These are phyloP conservation scores for Suhomyces vadensis DNA, from an alignment of 805 yeast species.

Conservation along the genomic window DNA sequence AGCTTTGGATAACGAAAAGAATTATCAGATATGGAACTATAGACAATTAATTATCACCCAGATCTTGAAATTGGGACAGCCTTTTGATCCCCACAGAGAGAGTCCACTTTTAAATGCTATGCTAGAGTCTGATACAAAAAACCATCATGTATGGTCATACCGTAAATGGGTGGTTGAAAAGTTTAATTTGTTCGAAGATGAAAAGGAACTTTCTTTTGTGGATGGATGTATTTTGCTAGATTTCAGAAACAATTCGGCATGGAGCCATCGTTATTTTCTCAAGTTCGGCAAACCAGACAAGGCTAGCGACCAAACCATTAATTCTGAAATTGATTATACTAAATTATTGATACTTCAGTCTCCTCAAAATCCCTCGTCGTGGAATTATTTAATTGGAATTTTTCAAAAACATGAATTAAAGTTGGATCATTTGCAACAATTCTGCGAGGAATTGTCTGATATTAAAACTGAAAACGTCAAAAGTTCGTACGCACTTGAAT, in stretches of 20 bases:
- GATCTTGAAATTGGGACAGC: conserved; percentile 21
- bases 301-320: conserved; percentile 20
- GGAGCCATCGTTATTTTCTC: conserved; percentile 82
- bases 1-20: conserved; percentile 78
- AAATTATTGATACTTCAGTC: conserved; percentile 51
- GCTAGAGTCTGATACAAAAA: conserved; percentile 79
- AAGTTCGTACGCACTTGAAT: conserved; percentile 66
- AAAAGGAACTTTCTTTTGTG: conserved; percentile 54
- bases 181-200: conserved; percentile 47
- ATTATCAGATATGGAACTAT: conserved; percentile 97
- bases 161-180: conserved; percentile 75
- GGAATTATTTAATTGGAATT: conserved; percentile 80
- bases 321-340: conserved; percentile 56
- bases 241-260: conserved; percentile 86
- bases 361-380: conserved; percentile 81
- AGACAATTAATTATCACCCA: conserved; percentile 62
- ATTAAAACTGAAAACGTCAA: conserved; percentile 21
- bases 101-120: conserved; percentile 63
- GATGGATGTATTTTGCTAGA: conserved; percentile 55
- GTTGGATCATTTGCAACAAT: conserved; percentile 42
- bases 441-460: conserved; percentile 46
- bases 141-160: conserved; percentile 96
- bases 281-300: conserved; percentile 26
- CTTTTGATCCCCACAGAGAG: conserved; percentile 54
- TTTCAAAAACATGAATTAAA: conserved; percentile 27